These are phyloP conservation scores for Globisporangium mamillatum DNA, from an alignment of 352 stramenopile genomes.

Conservation along the genomic window DNA sequence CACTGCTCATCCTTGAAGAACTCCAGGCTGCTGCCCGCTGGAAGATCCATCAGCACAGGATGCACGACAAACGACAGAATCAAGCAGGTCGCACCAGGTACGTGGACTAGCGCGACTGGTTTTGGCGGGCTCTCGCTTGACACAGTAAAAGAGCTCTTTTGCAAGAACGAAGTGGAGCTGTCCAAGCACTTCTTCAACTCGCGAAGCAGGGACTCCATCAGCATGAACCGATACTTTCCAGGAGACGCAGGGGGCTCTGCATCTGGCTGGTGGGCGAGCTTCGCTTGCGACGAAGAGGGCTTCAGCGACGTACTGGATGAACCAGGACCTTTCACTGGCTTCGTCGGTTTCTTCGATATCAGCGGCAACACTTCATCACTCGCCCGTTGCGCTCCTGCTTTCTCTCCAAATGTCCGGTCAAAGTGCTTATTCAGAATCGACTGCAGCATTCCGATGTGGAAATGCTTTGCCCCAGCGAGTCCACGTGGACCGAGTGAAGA, in stretches of 20 bases:
- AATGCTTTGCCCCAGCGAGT: slow-evolving; percentile 11
- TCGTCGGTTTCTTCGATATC: slow-evolving; percentile 38
- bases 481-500: slow-evolving; percentile 2
- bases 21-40: slow-evolving; percentile 61
- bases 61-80: slow-evolving; percentile 80
- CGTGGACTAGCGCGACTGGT: slow-evolving; percentile 52
- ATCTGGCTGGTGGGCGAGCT: slow-evolving; percentile 31
- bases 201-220: slow-evolving; percentile 58
- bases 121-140: slow-evolving; percentile 68
- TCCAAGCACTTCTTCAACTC: slow-evolving; percentile 56
- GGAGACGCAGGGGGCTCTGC: slow-evolving; percentile 25
- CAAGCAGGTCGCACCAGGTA: slow-evolving; percentile 60
- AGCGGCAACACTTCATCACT: slow-evolving; percentile 21
- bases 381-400: slow-evolving; percentile 18
- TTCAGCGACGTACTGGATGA: slow-evolving; percentile 20
- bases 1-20: slow-evolving; percentile 70
- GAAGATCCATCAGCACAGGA: slow-evolving; percentile 77
- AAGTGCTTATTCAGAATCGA: slow-evolving; percentile 57
- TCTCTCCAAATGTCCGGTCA: slow-evolving; percentile 23
- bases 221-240: slow-evolving; percentile 54
- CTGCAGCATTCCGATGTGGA: slow-evolving; percentile 39
- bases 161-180: slow-evolving; percentile 42
- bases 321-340: slow-evolving; percentile 25
- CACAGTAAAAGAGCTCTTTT: slow-evolving; percentile 55
- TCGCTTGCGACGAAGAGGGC: slow-evolving; percentile 23